Conservation (phyloP, 2,329 filamentous ascomycete species). For the Alternaria postmessia region DNA sequence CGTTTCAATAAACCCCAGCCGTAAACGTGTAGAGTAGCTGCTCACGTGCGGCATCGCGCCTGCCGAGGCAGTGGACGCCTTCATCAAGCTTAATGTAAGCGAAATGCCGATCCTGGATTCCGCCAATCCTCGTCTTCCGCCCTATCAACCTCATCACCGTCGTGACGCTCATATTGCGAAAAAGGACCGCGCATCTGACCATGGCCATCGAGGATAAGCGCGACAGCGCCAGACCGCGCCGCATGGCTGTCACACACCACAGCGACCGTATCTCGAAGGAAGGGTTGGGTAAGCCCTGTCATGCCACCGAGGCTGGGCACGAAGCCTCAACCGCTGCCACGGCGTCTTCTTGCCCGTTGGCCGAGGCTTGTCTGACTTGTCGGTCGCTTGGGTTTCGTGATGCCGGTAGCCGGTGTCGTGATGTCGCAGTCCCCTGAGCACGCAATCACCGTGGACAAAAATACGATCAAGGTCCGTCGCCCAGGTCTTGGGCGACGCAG, state of each 20-base stretch:
- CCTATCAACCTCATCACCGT: slow-evolving; percentile 9
- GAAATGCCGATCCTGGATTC: slow-evolving; percentile 3
- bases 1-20: neutral
- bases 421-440: slow-evolving; percentile 3
- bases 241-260: neutral
- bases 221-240: neutral
- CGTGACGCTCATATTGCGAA: slow-evolving; percentile 4
- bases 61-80: slow-evolving; percentile 5
- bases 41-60: slow-evolving; percentile 4
- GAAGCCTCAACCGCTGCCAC: slow-evolving; percentile 16
- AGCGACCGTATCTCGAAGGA: slow-evolving; percentile 4
- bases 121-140: slow-evolving; percentile 14
- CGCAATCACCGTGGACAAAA: slow-evolving; percentile 1
- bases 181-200: slow-evolving; percentile 6
- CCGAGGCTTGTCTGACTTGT: slow-evolving; percentile 5
- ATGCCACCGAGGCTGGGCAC: slow-evolving; percentile 1
- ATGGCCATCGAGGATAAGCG: slow-evolving; percentile 1
- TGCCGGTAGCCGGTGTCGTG: neutral
- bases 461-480: slow-evolving; percentile 2
- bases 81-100: slow-evolving; percentile 15
- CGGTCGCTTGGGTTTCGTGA: neutral
- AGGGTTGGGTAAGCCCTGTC: slow-evolving; percentile 3
- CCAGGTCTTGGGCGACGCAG: slow-evolving; percentile 7
- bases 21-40: neutral
- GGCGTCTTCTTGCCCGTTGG: slow-evolving; percentile 1